Evolutionary conservation across 495 filamentous ascomycete species (phyloP).

Genomic region (Aspergillus hancockii): DNA sequence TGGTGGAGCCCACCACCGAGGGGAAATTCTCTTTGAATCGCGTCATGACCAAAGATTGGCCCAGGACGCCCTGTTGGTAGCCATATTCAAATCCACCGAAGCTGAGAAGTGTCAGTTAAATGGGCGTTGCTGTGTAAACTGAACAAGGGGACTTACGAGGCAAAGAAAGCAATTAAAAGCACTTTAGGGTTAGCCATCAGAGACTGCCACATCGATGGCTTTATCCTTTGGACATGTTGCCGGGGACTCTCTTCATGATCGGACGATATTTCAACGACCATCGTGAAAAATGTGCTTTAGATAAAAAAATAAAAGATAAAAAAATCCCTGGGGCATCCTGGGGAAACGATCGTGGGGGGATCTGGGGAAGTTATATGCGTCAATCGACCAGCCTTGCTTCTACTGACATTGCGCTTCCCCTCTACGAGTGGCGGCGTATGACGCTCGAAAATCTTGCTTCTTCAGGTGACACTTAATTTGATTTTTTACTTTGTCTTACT

Average conservation of each 20-base stretch:
- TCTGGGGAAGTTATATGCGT: neutral
- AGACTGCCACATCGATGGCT: neutral
- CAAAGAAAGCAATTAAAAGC: constrained; percentile 45
- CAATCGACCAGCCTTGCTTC: neutral
- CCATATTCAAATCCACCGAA: constrained; percentile 51
- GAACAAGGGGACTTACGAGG: constrained; percentile 31
- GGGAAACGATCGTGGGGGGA: neutral
- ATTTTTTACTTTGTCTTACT: neutral
- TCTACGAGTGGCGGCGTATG: neutral
- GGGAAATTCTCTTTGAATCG: constrained; percentile 47
- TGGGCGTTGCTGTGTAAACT: neutral
- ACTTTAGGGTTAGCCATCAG: constrained; percentile 34
- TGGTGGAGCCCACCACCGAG: constrained; percentile 38
- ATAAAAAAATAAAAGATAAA: neutral
- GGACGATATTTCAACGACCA: neutral
- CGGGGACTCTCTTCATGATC: neutral
- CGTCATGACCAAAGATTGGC: constrained; percentile 44
- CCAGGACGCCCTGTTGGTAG: constrained; percentile 48
- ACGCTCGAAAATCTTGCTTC: neutral
- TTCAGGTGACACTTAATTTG: neutral
- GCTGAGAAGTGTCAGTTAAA: constrained; percentile 15
- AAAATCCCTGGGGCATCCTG: neutral
- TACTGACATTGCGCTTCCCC: neutral
- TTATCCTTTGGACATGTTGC: neutral
- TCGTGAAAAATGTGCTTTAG: neutral